Conservation (phyloP, 176 grass and related monocot genomes). For the Luzula sylvatica region DNA sequence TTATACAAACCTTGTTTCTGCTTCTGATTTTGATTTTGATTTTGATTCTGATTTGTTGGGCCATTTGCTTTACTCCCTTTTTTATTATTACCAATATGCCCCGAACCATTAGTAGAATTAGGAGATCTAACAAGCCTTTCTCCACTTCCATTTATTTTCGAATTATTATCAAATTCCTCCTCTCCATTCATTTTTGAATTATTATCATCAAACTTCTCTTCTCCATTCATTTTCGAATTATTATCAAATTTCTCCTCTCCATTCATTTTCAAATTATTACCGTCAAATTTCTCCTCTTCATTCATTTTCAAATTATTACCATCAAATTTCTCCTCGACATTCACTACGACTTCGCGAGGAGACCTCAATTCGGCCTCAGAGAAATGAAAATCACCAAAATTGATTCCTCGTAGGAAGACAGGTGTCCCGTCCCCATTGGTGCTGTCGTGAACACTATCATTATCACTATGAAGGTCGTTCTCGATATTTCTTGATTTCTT, state of each 20-base stretch:
- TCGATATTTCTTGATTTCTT: slow-evolving; percentile 35
- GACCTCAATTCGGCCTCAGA: slow-evolving; percentile 31
- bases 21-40: slow-evolving; percentile 73
- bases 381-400: slow-evolving; percentile 72
- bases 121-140: too few species aligned
- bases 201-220: too few species aligned
- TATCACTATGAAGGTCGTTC: slow-evolving; percentile 27
- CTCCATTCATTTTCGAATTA: too few species aligned
- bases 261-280: too few species aligned
- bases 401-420: slow-evolving; percentile 52
- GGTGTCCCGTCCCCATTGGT: slow-evolving; percentile 13
- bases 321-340: slow-evolving; percentile 5
- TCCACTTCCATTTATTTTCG: too few species aligned
- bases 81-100: slow-evolving; percentile 18
- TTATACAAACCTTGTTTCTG: slow-evolving; percentile 52
- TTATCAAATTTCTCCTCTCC: too few species aligned
- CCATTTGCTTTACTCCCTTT: slow-evolving; percentile 36
- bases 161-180: too few species aligned
- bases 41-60: slow-evolving; percentile 40
- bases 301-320: slow-evolving; percentile 31
- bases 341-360: neutral
- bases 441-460: neutral
- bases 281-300: slow-evolving; percentile 34
- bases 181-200: too few species aligned
- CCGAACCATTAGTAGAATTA: slow-evolving; percentile 24